Evolutionary conservation across 805 yeast species (phyloP), one percentile per base, ranked within the genome.

Genomic region (Candida vartiovaarae): DNA sequence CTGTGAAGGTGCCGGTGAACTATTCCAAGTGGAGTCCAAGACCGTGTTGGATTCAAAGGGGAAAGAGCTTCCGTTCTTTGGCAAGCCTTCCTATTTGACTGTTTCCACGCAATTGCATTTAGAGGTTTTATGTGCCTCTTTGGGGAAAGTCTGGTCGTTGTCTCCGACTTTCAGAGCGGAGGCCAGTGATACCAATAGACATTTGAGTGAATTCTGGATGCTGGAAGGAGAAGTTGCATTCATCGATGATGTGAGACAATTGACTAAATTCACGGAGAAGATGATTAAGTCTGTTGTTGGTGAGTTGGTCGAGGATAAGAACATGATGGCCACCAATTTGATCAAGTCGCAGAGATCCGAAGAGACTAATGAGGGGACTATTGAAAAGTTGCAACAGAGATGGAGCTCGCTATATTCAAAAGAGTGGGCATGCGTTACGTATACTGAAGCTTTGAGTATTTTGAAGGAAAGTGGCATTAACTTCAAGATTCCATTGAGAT

Each of bases 1-100:
- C 61, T 91, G 98, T 60, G 99, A 93, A 65, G 98, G 99, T 15
- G 97, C 95, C 3, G 98, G 98, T 4, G 98, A 93, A 59, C 76
- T 85, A 48, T 93, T 93, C 52, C 66, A 65, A 38, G 65, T 90
- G 8, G 71, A 68, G 36, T 64, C 70, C 2, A 68, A 55, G 40
- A 39, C 54, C 3, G 30, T 51, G 5, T 5, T 49, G 10, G 48
- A 47, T 10, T 38, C 41, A 3, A 41, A 48, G 23, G 45, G 44
- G 5, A 47, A 47, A 4, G 53, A 46, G 32, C 50, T 44, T 15
- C 53, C 57, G 32, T 87, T 85, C 55, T 86, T 84, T 56, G 87
- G 82, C 1, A 75, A 75, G 45, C 70, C 74, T 3, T 75, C 91
- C 0, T 87, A 73, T 52, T 66, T 93, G 44, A 84, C 98, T 0